phyloP scores from a whole-genome alignment of 441 rosid species.

The Populus trichocarpa region DNA sequence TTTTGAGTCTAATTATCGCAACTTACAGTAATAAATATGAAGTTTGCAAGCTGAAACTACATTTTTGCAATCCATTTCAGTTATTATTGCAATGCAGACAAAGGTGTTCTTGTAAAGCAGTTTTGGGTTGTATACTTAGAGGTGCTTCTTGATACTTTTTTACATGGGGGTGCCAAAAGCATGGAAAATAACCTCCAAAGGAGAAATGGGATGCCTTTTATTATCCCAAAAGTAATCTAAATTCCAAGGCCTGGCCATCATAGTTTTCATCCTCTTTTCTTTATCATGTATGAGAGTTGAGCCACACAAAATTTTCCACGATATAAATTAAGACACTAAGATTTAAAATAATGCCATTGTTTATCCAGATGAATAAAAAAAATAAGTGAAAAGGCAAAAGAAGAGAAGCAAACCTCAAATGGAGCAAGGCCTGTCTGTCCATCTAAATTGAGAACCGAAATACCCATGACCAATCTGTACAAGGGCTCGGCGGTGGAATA shows the following conservation, averaged over 20 bases:
- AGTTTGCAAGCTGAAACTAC: neutral
- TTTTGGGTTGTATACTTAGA: neutral
- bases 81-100: neutral
- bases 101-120: neutral
- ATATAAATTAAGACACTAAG: neutral
- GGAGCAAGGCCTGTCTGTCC: conserved; percentile 75
- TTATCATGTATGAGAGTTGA: neutral
- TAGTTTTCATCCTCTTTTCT: neutral
- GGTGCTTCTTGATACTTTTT: neutral
- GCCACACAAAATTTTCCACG: neutral
- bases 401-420: conserved; percentile 1
- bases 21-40: neutral
- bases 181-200: neutral
- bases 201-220: neutral
- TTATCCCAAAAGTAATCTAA: neutral
- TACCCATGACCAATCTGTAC: conserved; percentile 79
- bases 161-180: neutral
- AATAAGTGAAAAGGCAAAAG: too few relatives aligned
- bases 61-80: neutral
- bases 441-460: conserved; percentile 75
- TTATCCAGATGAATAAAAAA: conserved; percentile 22
- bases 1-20: neutral
- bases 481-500: conserved; percentile 77
- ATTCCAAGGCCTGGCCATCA: neutral
- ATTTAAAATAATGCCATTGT: neutral